These are phyloP conservation scores for Hyaloperonospora arabidopsidis DNA, from an alignment of 352 stramenopile genomes.

Conservation along the genomic window DNA sequence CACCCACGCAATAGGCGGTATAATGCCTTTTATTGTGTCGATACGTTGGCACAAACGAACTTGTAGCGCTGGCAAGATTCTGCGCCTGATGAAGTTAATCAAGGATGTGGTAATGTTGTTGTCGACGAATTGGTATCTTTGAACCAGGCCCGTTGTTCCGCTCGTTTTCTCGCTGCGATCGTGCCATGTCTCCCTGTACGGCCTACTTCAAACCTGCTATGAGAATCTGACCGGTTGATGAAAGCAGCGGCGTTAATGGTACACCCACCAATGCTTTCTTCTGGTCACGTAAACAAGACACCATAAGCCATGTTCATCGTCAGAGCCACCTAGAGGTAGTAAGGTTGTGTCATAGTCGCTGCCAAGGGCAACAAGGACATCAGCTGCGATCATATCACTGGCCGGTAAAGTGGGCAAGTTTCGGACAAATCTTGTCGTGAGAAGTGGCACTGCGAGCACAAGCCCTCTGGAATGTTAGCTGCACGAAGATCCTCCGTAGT, in stretches of 20 bases:
- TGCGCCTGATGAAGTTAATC: background rate
- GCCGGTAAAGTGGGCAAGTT: conserved; percentile 66
- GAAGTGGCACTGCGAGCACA: conserved; percentile 69
- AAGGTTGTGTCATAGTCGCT: conserved; percentile 84
- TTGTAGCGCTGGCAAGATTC: too few species aligned
- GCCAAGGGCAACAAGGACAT: conserved; percentile 64
- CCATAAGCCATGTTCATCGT: conserved; percentile 85
- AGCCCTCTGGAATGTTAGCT: conserved; percentile 36
- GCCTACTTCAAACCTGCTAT: conserved; percentile 72
- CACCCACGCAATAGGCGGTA: conserved; percentile 37
- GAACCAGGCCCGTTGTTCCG: too few species aligned
- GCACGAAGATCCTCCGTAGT: conserved; percentile 52
- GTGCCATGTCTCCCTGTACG: conserved; percentile 65
- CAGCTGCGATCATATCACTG: conserved; percentile 58
- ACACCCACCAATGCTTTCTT: conserved; percentile 70
- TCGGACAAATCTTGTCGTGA: conserved; percentile 80
- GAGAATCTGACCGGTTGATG: conserved; percentile 59
- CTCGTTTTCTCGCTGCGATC: conserved; percentile 32
- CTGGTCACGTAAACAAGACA: conserved; percentile 78
- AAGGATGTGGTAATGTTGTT: background rate
- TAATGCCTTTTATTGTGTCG: background rate
- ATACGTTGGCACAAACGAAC: background rate
- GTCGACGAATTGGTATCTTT: too few species aligned
- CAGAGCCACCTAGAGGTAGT: conserved; percentile 81
- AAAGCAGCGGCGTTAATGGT: conserved; percentile 82